phyloP scores from a whole-genome alignment of 495 filamentous ascomycete species.

The Bathelium albidoporum region DNA sequence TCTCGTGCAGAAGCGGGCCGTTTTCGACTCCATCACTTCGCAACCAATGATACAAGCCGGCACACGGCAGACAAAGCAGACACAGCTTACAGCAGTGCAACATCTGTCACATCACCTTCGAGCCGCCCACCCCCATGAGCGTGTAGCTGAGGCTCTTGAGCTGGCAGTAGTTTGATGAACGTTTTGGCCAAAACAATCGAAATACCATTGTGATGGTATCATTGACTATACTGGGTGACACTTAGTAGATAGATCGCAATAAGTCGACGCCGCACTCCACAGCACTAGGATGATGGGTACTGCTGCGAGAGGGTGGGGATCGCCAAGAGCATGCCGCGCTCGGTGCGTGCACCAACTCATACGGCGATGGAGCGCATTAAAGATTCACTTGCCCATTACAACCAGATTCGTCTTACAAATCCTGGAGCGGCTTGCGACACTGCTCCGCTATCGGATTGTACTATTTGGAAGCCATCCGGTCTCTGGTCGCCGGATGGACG shows the following conservation, averaged over 20 bases:
- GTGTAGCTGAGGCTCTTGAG: too few species aligned
- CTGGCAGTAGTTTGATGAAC: too few species aligned
- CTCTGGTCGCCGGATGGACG: neutral
- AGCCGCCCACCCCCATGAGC: neutral
- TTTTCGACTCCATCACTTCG: neutral
- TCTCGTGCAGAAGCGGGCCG: neutral
- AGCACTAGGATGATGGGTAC: too few species aligned
- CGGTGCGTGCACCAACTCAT: neutral
- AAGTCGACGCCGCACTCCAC: too few species aligned
- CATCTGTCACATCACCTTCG: neutral
- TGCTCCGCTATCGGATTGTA: neutral
- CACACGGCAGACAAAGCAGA: neutral
- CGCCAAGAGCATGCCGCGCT: neutral
- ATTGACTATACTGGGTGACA: too few species aligned
- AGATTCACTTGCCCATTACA: too few species aligned
- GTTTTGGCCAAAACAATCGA: neutral
- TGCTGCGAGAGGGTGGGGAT: neutral
- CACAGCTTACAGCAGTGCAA: neutral
- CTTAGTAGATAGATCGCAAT: too few species aligned
- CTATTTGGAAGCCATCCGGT: neutral
- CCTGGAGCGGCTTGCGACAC: neutral
- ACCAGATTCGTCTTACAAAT: too few species aligned
- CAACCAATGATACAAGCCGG: neutral
- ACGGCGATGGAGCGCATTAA: neutral
- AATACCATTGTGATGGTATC: too few species aligned